Evolutionary conservation across 2,329 filamentous ascomycete species (phyloP).

Genomic region (Orbilia ellipsospora): DNA sequence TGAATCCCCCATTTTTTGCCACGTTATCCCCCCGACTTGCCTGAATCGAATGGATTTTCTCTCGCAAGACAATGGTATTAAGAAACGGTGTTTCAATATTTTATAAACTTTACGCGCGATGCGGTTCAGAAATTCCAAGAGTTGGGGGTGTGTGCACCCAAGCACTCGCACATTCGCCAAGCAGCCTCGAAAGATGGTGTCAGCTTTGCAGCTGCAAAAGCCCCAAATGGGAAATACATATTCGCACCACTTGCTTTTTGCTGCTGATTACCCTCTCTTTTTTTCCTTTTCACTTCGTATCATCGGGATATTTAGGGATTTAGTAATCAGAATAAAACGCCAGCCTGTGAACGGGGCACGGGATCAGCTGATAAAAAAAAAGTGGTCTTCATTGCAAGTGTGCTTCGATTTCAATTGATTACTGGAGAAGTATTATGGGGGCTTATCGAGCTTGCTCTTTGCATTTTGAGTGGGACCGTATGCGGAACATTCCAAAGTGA

Average conservation of each 20-base stretch:
- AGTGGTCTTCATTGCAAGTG: background rate
- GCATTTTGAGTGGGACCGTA: no score
- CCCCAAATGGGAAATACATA: constrained; percentile 9
- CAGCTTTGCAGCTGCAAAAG: constrained; percentile 39
- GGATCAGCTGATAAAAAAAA: constrained; percentile 37
- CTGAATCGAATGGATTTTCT: constrained; percentile 19
- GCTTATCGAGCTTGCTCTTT: no score
- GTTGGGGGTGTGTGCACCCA: background rate
- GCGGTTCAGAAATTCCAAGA: constrained; percentile 3
- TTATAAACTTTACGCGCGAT: constrained; percentile 7
- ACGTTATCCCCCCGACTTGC: constrained; percentile 2
- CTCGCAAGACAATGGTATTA: constrained; percentile 13
- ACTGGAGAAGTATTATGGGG: background rate
- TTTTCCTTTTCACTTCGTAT: background rate
- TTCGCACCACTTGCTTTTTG: background rate
- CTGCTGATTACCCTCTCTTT: background rate
- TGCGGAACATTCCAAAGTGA: no score
- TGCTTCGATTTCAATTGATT: constrained; percentile 14
- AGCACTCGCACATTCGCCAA: background rate
- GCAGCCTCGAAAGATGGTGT: constrained; percentile 23
- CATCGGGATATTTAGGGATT: background rate
- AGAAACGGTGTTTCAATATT: constrained; percentile 4
- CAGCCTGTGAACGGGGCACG: background rate
- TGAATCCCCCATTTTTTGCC: constrained; percentile 1
- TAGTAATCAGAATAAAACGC: constrained; percentile 37